Conservation (phyloP, 148 eudicot genomes). For the Talinum fruticosum region DNA sequence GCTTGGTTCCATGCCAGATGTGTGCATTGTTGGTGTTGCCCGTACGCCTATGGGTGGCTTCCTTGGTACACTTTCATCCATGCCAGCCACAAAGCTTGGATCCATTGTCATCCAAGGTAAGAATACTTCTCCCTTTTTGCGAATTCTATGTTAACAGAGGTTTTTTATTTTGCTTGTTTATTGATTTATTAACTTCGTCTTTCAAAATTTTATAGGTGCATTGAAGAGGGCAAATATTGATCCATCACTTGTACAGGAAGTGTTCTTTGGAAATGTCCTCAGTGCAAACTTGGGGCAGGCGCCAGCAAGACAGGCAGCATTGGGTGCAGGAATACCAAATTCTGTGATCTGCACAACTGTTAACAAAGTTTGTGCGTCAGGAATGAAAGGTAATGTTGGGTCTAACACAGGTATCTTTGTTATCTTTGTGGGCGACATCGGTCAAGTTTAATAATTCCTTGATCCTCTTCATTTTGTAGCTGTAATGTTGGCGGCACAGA, state of each 20-base stretch:
- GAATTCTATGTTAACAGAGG: not conserved
- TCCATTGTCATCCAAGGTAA: constrained; percentile 79
- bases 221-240: constrained; percentile 85
- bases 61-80: constrained; percentile 83
- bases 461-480: constrained; percentile 46
- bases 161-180: not conserved
- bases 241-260: constrained; percentile 95
- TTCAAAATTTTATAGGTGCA: constrained; percentile 55
- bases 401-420: not conserved
- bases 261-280: constrained; percentile 89
- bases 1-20: constrained; percentile 54
- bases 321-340: constrained; percentile 92
- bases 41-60: constrained; percentile 99
- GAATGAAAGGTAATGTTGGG: constrained; percentile 72
- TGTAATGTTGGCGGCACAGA: constrained; percentile 93
- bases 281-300: constrained; percentile 97
- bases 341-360: constrained; percentile 80
- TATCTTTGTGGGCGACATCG: not conserved
- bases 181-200: not conserved
- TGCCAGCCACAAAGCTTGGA: constrained; percentile 90
- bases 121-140: constrained; percentile 4
- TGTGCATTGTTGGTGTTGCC: constrained; percentile 95
- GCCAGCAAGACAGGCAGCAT: constrained; percentile 97
- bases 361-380: constrained; percentile 99
- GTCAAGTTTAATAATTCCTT: not conserved